These are phyloP conservation scores for Alternaria arborescens DNA, from an alignment of 2,329 filamentous ascomycete species.

Conservation along the genomic window DNA sequence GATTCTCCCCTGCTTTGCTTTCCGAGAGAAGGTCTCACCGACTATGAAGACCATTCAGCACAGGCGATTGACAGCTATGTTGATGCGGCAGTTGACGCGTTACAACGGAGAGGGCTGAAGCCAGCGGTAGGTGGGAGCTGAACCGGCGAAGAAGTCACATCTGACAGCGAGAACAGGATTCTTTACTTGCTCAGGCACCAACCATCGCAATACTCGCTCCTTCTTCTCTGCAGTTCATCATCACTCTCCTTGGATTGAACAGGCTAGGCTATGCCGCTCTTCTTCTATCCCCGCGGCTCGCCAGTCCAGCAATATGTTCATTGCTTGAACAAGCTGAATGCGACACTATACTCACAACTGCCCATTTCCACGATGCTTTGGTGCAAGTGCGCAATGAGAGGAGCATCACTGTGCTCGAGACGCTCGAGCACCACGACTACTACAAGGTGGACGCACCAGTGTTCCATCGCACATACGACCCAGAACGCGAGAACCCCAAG, in stretches of 20 bases:
- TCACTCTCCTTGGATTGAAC: slow-evolving; percentile 63
- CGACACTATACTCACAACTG: slow-evolving; percentile 32
- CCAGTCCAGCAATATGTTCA: slow-evolving; percentile 60
- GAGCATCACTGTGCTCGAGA: slow-evolving; percentile 26
- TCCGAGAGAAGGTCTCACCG: slow-evolving; percentile 32
- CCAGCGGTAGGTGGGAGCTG: slow-evolving; percentile 27
- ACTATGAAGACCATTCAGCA: slow-evolving; percentile 39
- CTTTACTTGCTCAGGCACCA: slow-evolving; percentile 27
- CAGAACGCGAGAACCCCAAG: slow-evolving; percentile 48
- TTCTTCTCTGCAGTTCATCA: slow-evolving; percentile 64
- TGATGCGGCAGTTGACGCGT: slow-evolving; percentile 14
- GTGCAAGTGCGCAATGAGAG: slow-evolving; percentile 43
- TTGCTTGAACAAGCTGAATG: slow-evolving; percentile 45
- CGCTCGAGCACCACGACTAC: slow-evolving; percentile 37
- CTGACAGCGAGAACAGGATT: slow-evolving; percentile 18
- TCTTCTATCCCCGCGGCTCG: slow-evolving; percentile 64
- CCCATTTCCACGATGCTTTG: slow-evolving; percentile 27
- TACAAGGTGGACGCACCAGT: slow-evolving; percentile 25
- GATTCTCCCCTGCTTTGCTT: slow-evolving; percentile 34
- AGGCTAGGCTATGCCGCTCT: slow-evolving; percentile 65
- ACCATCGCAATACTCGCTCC: slow-evolving; percentile 61
- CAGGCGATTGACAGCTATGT: slow-evolving; percentile 32
- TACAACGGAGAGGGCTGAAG: slow-evolving; percentile 31
- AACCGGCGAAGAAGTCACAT: not conserved
- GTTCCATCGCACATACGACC: slow-evolving; percentile 32